These are phyloP conservation scores for Melaleuca alternifolia DNA, from an alignment of 345 rosid species.

Conservation along the genomic window DNA sequence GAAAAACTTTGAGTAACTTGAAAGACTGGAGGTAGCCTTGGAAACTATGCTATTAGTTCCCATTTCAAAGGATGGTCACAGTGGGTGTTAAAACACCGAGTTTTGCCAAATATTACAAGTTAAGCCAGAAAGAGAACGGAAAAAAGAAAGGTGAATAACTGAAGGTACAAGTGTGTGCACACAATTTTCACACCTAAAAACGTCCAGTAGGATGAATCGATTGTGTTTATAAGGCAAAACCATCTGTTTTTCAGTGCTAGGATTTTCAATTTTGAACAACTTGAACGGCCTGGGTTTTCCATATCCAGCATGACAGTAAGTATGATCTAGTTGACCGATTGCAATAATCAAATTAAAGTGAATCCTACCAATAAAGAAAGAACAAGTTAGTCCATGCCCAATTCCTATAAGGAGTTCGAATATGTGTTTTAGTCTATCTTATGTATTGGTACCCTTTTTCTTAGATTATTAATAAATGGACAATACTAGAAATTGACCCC, in stretches of 20 bases:
- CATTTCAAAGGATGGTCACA: not conserved
- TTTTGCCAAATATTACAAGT: not conserved
- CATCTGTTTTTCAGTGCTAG: too few relatives aligned
- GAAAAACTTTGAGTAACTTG: not conserved
- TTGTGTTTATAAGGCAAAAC: not conserved
- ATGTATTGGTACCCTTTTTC: not conserved
- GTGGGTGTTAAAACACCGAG: not conserved
- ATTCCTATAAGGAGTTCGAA: not conserved
- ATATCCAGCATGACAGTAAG: not conserved
- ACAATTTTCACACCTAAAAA: not conserved
- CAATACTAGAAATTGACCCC: not conserved
- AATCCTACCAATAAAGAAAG: not conserved
- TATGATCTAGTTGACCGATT: not conserved
- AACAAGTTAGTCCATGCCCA: too few relatives aligned
- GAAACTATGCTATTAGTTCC: not conserved
- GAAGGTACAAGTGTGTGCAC: not conserved
- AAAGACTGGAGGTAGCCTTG: not conserved
- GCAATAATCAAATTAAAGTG: too few relatives aligned
- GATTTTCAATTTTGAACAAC: too few relatives aligned
- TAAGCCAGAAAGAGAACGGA: not conserved
- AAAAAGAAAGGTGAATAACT: not conserved
- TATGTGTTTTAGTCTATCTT: not conserved
- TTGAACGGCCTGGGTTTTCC: too few relatives aligned
- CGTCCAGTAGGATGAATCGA: not conserved
- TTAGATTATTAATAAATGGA: not conserved